Conservation (phyloP, 495 filamentous ascomycete genomes). For the Bathelium albidoporum region DNA sequence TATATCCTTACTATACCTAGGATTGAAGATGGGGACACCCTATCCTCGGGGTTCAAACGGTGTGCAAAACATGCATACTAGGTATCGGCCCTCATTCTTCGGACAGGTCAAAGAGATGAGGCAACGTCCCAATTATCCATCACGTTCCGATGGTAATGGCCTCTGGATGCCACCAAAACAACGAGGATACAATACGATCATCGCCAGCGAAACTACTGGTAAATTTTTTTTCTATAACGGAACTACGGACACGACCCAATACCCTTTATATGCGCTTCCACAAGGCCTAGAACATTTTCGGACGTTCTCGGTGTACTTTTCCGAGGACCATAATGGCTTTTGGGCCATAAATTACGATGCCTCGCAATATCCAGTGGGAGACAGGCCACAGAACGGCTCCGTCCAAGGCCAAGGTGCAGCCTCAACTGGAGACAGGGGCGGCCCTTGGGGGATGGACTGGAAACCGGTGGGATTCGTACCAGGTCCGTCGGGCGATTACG, state of each 20-base stretch:
- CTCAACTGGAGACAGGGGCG: too few species aligned
- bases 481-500: neutral
- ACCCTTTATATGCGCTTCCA: neutral
- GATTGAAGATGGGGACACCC: too few species aligned
- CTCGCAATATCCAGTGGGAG: slow-evolving; percentile 4
- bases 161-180: slow-evolving; percentile 6
- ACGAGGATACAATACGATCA: neutral
- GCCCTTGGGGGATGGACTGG: slow-evolving; percentile 10
- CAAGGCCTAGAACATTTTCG: neutral
- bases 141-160: neutral
- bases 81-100: neutral
- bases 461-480: slow-evolving; percentile 10
- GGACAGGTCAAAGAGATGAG: neutral
- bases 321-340: neutral
- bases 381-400: slow-evolving; percentile 3
- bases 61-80: too few species aligned
- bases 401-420: neutral
- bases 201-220: neutral
- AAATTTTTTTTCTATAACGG: neutral
- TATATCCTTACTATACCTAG: too few species aligned
- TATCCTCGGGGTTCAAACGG: too few species aligned
- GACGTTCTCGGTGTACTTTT: slow-evolving; percentile 11
- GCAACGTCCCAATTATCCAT: neutral
- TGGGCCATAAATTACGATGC: slow-evolving; percentile 13
- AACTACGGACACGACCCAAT: too few species aligned